These are phyloP conservation scores for Calycina marina DNA, from an alignment of 2,329 filamentous ascomycete species.

Conservation along the genomic window DNA sequence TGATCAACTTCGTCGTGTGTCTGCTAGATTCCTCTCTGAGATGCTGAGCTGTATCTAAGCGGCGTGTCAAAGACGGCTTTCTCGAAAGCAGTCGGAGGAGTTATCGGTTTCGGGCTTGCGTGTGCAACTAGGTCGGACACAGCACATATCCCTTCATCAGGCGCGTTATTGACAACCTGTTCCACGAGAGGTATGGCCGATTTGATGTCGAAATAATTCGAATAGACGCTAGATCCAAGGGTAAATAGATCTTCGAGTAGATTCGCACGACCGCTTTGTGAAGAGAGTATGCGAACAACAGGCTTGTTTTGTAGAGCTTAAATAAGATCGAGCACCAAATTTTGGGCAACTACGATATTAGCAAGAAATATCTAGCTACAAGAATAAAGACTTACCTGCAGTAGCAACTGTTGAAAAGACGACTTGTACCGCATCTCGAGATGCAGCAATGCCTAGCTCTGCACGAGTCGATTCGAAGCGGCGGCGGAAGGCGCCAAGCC, in stretches of 20 bases:
- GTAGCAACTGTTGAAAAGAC: background rate
- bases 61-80: slow-evolving; percentile 12
- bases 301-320: slow-evolving; percentile 8
- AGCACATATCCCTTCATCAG: slow-evolving; percentile 2
- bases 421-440: background rate
- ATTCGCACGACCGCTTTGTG: slow-evolving; percentile 3
- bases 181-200: slow-evolving; percentile 1
- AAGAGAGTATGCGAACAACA: slow-evolving; percentile 9
- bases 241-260: slow-evolving; percentile 2
- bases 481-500: background rate
- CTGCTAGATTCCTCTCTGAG: slow-evolving; percentile 14
- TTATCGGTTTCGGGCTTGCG: slow-evolving; percentile 2
- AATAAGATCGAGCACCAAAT: slow-evolving; percentile 10
- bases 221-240: background rate
- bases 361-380: slow-evolving; percentile 6
- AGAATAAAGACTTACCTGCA: background rate
- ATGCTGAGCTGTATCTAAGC: slow-evolving; percentile 10
- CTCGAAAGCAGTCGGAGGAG: slow-evolving; percentile 5
- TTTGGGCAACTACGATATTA: slow-evolving; percentile 8
- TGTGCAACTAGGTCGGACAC: slow-evolving; percentile 2
- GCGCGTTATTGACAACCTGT: slow-evolving; percentile 3
- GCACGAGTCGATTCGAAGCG: background rate
- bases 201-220: slow-evolving; percentile 1
- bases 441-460: background rate
- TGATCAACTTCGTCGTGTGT: slow-evolving; percentile 16